Evolutionary conservation across 2,329 filamentous ascomycete species (phyloP).

Genomic region (Clonostachys rosea): DNA sequence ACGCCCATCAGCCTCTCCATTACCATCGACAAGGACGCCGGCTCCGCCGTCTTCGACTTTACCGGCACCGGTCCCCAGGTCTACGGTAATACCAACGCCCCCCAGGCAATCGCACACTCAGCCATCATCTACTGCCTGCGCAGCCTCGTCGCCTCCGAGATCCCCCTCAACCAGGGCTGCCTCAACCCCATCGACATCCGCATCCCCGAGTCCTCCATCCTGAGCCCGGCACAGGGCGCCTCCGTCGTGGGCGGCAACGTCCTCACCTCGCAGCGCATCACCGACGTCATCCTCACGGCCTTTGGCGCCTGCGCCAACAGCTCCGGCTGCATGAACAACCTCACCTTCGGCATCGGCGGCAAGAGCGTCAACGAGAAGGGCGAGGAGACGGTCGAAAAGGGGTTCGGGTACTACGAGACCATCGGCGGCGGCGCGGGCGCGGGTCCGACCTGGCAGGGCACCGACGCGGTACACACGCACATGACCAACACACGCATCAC

Average conservation of each 20-base stretch:
- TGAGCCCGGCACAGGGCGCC: constrained; percentile 21
- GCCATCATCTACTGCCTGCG: constrained; percentile 31
- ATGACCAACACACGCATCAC: constrained; percentile 24
- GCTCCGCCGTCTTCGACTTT: constrained; percentile 28
- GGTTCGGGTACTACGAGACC: constrained; percentile 22
- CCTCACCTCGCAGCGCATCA: constrained; percentile 22
- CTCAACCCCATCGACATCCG: constrained; percentile 22
- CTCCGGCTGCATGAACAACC: constrained; percentile 36
- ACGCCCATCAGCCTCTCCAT: constrained; percentile 71
- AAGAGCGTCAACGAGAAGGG: constrained; percentile 11
- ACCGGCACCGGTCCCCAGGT: constrained; percentile 23
- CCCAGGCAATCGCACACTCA: constrained; percentile 26
- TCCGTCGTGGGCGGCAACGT: constrained; percentile 56
- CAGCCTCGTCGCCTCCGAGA: constrained; percentile 23
- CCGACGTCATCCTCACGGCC: constrained; percentile 21
- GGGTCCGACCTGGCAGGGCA: constrained; percentile 17
- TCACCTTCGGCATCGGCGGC: constrained; percentile 24
- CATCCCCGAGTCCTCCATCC: constrained; percentile 20
- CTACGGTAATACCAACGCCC: constrained; percentile 27
- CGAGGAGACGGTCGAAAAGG: constrained; percentile 11
- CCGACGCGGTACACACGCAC: constrained; percentile 17
- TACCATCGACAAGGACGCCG: constrained; percentile 64
- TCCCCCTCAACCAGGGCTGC: constrained; percentile 32
- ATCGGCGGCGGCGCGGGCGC: constrained; percentile 26
- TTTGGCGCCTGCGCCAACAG: constrained; percentile 15